These are phyloP conservation scores for Pichia eremophila DNA, from an alignment of 805 yeast genomes.

Conservation along the genomic window DNA sequence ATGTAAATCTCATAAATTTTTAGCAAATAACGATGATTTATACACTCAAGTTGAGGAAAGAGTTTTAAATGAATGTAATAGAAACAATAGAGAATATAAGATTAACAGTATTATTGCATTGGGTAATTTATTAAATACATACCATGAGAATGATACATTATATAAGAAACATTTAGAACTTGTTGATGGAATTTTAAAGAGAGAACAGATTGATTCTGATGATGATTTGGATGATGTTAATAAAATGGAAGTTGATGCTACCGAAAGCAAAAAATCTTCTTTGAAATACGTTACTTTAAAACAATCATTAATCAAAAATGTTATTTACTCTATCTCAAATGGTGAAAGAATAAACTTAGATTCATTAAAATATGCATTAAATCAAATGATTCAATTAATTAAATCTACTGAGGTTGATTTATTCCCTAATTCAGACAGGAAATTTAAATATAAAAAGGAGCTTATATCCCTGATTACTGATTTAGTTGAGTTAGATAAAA, in stretches of 20 bases:
- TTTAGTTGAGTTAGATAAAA: slow-evolving; percentile 4
- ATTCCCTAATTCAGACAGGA: slow-evolving; percentile 7
- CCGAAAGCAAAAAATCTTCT: neutral
- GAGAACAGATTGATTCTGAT: slow-evolving; percentile 22
- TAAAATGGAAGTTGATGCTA: slow-evolving; percentile 16
- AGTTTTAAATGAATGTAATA: slow-evolving; percentile 50
- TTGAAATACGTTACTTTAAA: neutral
- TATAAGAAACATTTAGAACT: slow-evolving; percentile 30
- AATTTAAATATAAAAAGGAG: slow-evolving; percentile 17
- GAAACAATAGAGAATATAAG: slow-evolving; percentile 60
- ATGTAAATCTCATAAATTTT: slow-evolving; percentile 32
- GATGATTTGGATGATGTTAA: slow-evolving; percentile 25
- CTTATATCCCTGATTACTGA: slow-evolving; percentile 15
- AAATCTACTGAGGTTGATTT: slow-evolving; percentile 1
- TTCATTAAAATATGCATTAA: neutral
- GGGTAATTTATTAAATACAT: slow-evolving; percentile 35
- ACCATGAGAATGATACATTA: slow-evolving; percentile 22
- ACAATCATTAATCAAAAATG: neutral
- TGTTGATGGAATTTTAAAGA: slow-evolving; percentile 13
- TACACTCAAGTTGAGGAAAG: slow-evolving; percentile 32
- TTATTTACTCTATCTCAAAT: slow-evolving; percentile 1
- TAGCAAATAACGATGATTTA: slow-evolving; percentile 25
- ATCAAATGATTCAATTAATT: neutral
- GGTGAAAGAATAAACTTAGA: neutral
- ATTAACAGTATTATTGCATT: slow-evolving; percentile 42